Evolutionary conservation across 2,329 filamentous ascomycete species (phyloP).

Genomic region (Verticillium zaregamsianum): DNA sequence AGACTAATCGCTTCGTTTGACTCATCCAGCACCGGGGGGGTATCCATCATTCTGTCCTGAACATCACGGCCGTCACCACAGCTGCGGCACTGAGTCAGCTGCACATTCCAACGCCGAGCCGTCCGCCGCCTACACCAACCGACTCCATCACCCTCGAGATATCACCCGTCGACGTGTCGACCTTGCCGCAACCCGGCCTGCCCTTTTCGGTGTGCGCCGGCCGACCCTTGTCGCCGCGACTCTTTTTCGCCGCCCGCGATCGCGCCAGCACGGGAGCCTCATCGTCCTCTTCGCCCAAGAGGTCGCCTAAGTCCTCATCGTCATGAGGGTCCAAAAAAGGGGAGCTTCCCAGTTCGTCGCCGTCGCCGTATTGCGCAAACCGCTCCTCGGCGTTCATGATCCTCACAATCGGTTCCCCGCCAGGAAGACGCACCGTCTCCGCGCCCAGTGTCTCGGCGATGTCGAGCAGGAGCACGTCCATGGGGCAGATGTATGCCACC

Average conservation of each 20-base stretch:
- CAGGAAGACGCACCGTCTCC: slow-evolving; percentile 65
- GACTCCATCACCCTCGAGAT: slow-evolving; percentile 23
- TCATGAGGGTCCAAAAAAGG: slow-evolving; percentile 12
- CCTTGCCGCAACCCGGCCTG: background rate
- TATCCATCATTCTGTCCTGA: slow-evolving; percentile 5
- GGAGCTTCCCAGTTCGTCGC: slow-evolving; percentile 8
- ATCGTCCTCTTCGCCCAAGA: slow-evolving; percentile 23
- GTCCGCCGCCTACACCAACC: slow-evolving; percentile 24
- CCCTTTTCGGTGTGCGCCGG: background rate
- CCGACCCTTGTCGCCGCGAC: background rate
- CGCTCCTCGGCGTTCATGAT: slow-evolving; percentile 13
- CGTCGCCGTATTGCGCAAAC: slow-evolving; percentile 1
- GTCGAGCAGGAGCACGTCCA: slow-evolving; percentile 85
- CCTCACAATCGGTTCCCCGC: slow-evolving; percentile 40
- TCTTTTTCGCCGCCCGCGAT: background rate
- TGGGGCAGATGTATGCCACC: slow-evolving; percentile 89
- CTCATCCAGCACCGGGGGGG: slow-evolving; percentile 4
- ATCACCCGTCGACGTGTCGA: background rate
- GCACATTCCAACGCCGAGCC: slow-evolving; percentile 13
- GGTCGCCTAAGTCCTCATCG: slow-evolving; percentile 22
- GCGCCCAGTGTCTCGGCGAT: slow-evolving; percentile 77
- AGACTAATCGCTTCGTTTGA: background rate
- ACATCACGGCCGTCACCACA: background rate
- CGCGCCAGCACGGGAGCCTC: slow-evolving; percentile 2
- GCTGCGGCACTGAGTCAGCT: slow-evolving; percentile 12